These are phyloP conservation scores for Curvularia lunata DNA, from an alignment of 2,329 filamentous ascomycete genomes.

Conservation along the genomic window DNA sequence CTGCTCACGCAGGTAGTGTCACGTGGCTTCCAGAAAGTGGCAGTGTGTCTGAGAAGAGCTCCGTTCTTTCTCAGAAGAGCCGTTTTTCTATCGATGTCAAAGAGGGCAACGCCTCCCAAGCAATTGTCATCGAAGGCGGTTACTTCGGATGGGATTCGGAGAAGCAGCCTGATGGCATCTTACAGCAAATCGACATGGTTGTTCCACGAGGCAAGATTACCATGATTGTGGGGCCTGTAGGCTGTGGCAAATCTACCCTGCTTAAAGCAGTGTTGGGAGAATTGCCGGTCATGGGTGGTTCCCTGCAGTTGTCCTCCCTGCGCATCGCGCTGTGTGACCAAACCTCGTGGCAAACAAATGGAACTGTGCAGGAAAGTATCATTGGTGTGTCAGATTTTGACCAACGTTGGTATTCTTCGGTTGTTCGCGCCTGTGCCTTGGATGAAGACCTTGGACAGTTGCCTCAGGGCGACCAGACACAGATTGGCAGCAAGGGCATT, in stretches of 20 bases:
- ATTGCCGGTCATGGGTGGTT: slow-evolving; percentile 42
- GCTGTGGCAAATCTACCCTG: slow-evolving; percentile 61
- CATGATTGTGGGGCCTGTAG: slow-evolving; percentile 59
- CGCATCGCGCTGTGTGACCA: slow-evolving; percentile 49
- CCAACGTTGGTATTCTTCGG: slow-evolving; percentile 46
- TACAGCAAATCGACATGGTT: slow-evolving; percentile 52
- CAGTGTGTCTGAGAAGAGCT: slow-evolving; percentile 36
- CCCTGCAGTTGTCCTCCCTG: slow-evolving; percentile 38
- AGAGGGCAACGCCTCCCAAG: slow-evolving; percentile 32
- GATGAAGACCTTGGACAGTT: slow-evolving; percentile 44
- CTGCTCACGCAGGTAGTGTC: slow-evolving; percentile 25
- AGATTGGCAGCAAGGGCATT: slow-evolving; percentile 59
- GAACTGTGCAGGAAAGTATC: slow-evolving; percentile 49
- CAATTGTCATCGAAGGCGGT: slow-evolving; percentile 53
- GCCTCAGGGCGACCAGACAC: slow-evolving; percentile 50
- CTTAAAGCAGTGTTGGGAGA: slow-evolving; percentile 45
- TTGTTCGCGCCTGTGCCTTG: slow-evolving; percentile 44
- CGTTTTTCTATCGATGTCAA: slow-evolving; percentile 27
- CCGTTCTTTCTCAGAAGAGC: slow-evolving; percentile 34
- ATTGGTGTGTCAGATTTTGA: slow-evolving; percentile 45
- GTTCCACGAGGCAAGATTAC: slow-evolving; percentile 54
- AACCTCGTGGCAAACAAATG: slow-evolving; percentile 48
- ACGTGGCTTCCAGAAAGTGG: slow-evolving; percentile 27
- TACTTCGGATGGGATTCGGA: slow-evolving; percentile 57
- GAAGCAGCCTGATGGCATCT: slow-evolving; percentile 45